These are phyloP conservation scores for Gynostemma pentaphyllum DNA, from an alignment of 306 rosid species.

Conservation along the genomic window DNA sequence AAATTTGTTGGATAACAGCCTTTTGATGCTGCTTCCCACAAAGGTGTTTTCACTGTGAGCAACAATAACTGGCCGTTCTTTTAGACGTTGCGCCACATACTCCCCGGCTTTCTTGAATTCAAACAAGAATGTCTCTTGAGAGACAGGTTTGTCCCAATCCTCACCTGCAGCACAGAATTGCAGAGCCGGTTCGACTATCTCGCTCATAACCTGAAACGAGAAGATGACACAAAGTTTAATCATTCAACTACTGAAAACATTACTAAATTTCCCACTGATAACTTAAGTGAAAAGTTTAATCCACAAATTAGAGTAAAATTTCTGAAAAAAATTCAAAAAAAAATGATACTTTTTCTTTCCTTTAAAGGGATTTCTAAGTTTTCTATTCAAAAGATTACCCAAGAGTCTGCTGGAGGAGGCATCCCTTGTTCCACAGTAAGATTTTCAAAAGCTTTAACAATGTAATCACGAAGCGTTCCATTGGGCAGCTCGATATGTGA, in stretches of 20 bases:
- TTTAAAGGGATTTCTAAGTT: not conserved
- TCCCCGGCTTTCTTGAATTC: constrained; percentile 62
- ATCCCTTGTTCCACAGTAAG: constrained; percentile 89
- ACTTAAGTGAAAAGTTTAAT: not conserved
- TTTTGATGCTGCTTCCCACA: constrained; percentile 68
- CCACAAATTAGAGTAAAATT: not conserved
- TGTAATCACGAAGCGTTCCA: constrained; percentile 36
- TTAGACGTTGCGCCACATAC: constrained; percentile 40
- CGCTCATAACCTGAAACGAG: constrained; percentile 45
- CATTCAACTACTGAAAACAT: not conserved
- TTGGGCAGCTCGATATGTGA: constrained; percentile 32
- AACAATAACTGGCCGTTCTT: constrained; percentile 67
- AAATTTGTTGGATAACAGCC: constrained; percentile 75
- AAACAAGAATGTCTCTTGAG: constrained; percentile 58
- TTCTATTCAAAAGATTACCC: constrained; percentile 42
- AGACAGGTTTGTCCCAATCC: constrained; percentile 35
- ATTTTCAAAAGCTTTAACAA: constrained; percentile 50
- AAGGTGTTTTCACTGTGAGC: constrained; percentile 85
- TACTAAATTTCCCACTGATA: not conserved
- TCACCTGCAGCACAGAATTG: constrained; percentile 21
- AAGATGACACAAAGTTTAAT: not conserved
- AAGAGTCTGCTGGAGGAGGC: constrained; percentile 86
- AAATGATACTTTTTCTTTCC: too few relatives aligned
- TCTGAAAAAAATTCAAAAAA: not conserved
- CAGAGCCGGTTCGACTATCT: constrained; percentile 60